These are phyloP conservation scores for Pseudognaphalium luteoalbum DNA, from an alignment of 129 eudicot species.

Conservation along the genomic window DNA sequence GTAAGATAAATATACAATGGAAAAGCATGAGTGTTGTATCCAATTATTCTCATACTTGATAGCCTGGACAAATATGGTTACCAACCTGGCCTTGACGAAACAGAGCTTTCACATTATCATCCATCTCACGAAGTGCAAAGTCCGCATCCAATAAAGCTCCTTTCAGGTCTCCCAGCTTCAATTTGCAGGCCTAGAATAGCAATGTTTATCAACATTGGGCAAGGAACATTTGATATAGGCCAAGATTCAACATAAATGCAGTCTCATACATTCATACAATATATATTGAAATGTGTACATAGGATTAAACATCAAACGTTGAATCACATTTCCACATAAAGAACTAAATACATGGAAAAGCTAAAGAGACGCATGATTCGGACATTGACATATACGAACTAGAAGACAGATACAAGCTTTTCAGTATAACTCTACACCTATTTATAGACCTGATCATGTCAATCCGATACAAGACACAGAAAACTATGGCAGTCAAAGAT, in stretches of 20 bases:
- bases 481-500: neutral
- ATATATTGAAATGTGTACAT: neutral
- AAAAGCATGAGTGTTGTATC: neutral
- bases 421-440: neutral
- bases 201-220: constrained; percentile 16
- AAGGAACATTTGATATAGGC: neutral
- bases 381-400: constrained; percentile 5
- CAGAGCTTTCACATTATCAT: constrained; percentile 83
- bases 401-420: constrained; percentile 6
- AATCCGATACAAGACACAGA: constrained; percentile 7
- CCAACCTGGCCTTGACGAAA: constrained; percentile 96
- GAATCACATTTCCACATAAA: neutral
- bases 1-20: neutral
- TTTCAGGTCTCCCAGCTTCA: constrained; percentile 78
- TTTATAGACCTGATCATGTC: neutral
- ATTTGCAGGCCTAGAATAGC: constrained; percentile 67
- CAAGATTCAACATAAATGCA: constrained; percentile 5
- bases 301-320: neutral
- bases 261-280: neutral
- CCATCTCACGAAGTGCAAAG: constrained; percentile 85
- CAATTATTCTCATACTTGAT: neutral
- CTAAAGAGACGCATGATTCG: neutral
- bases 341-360: neutral
- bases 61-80: constrained; percentile 11
- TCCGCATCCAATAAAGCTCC: constrained; percentile 92